Conservation (phyloP, 225 moss, liverwort and hornwort species). For the Pseudoscleropodium purum region DNA sequence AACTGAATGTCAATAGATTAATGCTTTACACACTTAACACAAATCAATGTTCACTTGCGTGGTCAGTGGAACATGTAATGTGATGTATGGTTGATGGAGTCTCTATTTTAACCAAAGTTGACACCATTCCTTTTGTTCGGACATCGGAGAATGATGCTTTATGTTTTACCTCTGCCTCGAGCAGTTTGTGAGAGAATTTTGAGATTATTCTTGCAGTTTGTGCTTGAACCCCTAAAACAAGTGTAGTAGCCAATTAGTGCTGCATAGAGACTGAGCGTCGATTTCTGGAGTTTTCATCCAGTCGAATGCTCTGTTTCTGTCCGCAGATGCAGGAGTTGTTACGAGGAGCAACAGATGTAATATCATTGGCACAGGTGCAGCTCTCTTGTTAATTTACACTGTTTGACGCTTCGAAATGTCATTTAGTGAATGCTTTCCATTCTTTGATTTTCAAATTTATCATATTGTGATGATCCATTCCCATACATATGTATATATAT, state of each 20-base stretch:
- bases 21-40: not conserved
- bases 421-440: not conserved
- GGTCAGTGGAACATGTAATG: not conserved
- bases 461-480: not conserved
- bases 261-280: not conserved
- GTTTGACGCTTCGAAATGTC: not conserved
- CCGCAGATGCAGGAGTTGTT: slow-evolving; percentile 89
- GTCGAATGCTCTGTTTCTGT: not conserved
- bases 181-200: not conserved
- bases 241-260: not conserved
- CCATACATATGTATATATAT: not conserved
- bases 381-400: not conserved
- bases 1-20: not conserved
- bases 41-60: not conserved
- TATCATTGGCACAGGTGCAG: slow-evolving; percentile 86
- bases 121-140: not conserved
- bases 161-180: not conserved
- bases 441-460: not conserved
- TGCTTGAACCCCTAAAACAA: not conserved
- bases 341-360: slow-evolving; percentile 60
- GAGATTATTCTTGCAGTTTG: not conserved
- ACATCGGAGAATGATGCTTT: not conserved
- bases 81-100: not conserved
- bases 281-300: not conserved
- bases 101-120: not conserved